phyloP scores from a whole-genome alignment of 2,329 filamentous ascomycete genomes.

The Seiridium cupressi region DNA sequence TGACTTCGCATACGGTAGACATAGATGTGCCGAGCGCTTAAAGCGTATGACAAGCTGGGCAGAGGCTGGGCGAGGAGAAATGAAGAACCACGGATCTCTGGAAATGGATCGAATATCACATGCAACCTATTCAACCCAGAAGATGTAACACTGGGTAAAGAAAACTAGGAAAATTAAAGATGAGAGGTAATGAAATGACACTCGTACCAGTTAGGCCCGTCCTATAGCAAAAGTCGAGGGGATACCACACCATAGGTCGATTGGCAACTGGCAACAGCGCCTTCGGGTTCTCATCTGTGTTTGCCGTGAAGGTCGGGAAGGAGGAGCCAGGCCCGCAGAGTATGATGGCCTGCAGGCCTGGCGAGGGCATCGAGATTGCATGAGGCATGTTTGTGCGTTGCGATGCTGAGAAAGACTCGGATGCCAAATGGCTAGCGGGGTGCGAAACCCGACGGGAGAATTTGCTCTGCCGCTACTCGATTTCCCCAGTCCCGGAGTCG shows the following conservation, averaged over 20 bases:
- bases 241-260: slow-evolving; percentile 87
- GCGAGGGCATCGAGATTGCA: slow-evolving; percentile 68
- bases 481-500: too few relatives aligned
- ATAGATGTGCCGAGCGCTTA: too few relatives aligned
- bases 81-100: too few relatives aligned
- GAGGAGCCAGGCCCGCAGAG: slow-evolving; percentile 81
- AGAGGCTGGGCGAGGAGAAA: too few relatives aligned
- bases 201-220: slow-evolving; percentile 71
- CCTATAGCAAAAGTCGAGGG: slow-evolving; percentile 80
- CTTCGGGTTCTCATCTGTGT: slow-evolving; percentile 77
- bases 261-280: slow-evolving; percentile 81
- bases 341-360: slow-evolving; percentile 79
- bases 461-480: too few relatives aligned
- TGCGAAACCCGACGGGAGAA: not conserved
- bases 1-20: too few relatives aligned
- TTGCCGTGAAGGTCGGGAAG: slow-evolving; percentile 79
- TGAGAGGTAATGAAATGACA: too few relatives aligned
- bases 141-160: not conserved
- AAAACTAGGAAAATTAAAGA: not conserved
- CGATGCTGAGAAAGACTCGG: not conserved
- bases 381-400: slow-evolving; percentile 61
- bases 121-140: not conserved
- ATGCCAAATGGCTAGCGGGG: not conserved
- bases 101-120: not conserved
- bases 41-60: too few relatives aligned